A percentile compares a stretch with the other conserved stretches of the same genome.
phyloP scores from a whole-genome alignment of 2,329 filamentous ascomycete species.

The Leptographium lundbergii region DNA sequence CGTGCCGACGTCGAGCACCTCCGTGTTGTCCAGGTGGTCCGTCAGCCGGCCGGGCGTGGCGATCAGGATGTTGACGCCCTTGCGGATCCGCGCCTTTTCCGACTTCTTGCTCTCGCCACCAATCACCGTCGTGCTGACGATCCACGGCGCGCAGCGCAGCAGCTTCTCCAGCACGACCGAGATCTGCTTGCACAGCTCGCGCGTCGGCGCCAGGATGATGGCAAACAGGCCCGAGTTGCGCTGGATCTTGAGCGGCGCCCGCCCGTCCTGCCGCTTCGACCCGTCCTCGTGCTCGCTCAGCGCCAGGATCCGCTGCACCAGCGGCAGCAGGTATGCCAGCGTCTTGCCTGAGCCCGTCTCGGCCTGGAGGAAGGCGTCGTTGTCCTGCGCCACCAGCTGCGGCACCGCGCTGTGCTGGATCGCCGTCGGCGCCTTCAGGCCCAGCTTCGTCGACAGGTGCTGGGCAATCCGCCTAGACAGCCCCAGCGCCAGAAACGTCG shows the following conservation, averaged over 20 bases:
- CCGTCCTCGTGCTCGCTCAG: slow-evolving; percentile 48
- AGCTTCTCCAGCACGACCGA: slow-evolving; percentile 74
- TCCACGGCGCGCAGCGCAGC: slow-evolving; percentile 81
- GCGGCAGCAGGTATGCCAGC: slow-evolving; percentile 83
- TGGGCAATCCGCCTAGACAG: slow-evolving; percentile 68
- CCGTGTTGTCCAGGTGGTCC: slow-evolving; percentile 87
- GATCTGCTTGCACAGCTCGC: slow-evolving; percentile 92
- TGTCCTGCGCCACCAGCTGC: slow-evolving; percentile 65
- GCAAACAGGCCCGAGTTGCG: slow-evolving; percentile 85
- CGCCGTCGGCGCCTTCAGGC: slow-evolving; percentile 80
- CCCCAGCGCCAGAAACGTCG: slow-evolving; percentile 77
- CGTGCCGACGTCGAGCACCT: slow-evolving; percentile 74
- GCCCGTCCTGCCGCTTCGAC: slow-evolving; percentile 17
- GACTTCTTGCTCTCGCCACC: slow-evolving; percentile 59
- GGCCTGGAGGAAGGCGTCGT: slow-evolving; percentile 90
- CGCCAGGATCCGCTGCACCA: slow-evolving; percentile 76
- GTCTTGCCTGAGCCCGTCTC: slow-evolving; percentile 98
- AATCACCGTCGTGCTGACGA: slow-evolving; percentile 77
- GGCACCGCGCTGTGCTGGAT: slow-evolving; percentile 87
- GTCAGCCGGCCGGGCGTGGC: slow-evolving; percentile 84
- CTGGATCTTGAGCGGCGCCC: slow-evolving; percentile 42
- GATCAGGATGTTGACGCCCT: slow-evolving; percentile 90
- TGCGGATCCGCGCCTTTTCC: slow-evolving; percentile 86
- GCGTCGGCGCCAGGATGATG: slow-evolving; percentile 83
- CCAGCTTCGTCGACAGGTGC: slow-evolving; percentile 74